Percentiles rank a stretch among this genome's conserved stretches.
phyloP scores from a whole-genome alignment of 371 early-diverging fungal species.

The Lichtheimia corymbifera region DNA sequence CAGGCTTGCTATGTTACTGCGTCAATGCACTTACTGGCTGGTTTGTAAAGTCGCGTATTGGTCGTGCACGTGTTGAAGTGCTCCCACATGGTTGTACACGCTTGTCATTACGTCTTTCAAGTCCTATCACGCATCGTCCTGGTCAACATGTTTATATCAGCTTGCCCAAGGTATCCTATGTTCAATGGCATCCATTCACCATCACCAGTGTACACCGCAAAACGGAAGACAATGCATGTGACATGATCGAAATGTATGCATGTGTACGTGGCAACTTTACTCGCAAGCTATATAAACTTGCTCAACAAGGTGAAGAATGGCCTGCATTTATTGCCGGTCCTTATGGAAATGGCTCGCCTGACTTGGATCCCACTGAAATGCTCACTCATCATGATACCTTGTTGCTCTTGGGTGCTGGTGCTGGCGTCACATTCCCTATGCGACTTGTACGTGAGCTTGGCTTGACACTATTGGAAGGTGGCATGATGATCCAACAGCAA shows the following conservation, averaged over 20 bases:
- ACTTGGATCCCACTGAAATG: conserved; percentile 19
- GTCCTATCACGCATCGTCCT: conserved; percentile 40
- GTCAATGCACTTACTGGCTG: conserved; percentile 56
- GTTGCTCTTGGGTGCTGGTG: conserved; percentile 52
- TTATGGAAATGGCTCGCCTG: conserved; percentile 30
- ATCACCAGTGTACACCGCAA: conserved; percentile 36
- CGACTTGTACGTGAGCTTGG: conserved; percentile 52
- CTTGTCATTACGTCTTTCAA: conserved; percentile 42
- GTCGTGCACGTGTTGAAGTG: conserved; percentile 46
- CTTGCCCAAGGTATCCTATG: conserved; percentile 53
- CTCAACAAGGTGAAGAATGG: conserved; percentile 33
- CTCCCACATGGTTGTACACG: conserved; percentile 48
- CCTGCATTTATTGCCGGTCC: conserved; percentile 56
- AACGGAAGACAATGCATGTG: conserved; percentile 18
- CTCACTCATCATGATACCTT: conserved; percentile 28
- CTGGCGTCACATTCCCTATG: conserved; percentile 56
- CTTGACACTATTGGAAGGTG: conserved; percentile 16
- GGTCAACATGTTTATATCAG: conserved; percentile 61
- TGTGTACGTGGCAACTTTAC: conserved; percentile 60
- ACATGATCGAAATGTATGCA: conserved; percentile 45
- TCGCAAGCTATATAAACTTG: conserved; percentile 33
- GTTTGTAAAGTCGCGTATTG: conserved; percentile 54
- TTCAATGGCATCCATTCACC: conserved; percentile 69
- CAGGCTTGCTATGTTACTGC: conserved; percentile 50
- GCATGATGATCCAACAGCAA: conserved; percentile 9